Evolutionary conservation across 2,329 filamentous ascomycete species (phyloP).

Genomic region (Thyridium curvatum): DNA sequence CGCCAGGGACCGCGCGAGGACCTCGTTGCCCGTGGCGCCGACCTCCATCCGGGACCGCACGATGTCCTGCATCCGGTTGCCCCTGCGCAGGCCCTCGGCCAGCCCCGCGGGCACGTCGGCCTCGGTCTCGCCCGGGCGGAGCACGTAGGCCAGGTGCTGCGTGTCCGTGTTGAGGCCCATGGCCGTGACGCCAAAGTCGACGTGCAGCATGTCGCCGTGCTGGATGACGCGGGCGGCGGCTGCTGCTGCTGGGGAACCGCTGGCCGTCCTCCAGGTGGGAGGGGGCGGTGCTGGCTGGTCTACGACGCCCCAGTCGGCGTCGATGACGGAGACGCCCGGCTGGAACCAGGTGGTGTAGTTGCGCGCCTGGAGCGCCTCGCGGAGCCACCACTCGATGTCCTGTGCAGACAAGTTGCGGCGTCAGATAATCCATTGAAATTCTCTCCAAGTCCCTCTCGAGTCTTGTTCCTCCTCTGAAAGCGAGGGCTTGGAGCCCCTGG

Average conservation of each 20-base stretch:
- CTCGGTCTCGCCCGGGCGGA: constrained; percentile 32
- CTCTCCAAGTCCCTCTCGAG: too few species aligned
- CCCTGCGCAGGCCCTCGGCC: constrained; percentile 35
- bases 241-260: constrained; percentile 5
- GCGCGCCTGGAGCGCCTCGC: constrained; percentile 38
- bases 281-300: too few species aligned
- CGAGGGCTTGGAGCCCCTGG: too few species aligned
- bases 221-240: constrained; percentile 22
- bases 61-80: constrained; percentile 41
- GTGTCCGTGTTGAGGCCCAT: constrained; percentile 21
- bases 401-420: too few species aligned
- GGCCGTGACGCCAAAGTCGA: constrained; percentile 32
- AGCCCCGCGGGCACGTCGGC: constrained; percentile 34
- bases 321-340: constrained; percentile 35
- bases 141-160: constrained; percentile 43
- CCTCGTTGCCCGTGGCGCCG: constrained; percentile 36
- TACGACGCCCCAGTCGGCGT: constrained; percentile 1
- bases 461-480: too few species aligned
- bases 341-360: constrained; percentile 50
- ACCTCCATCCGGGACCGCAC: constrained; percentile 34
- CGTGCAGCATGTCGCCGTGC: constrained; percentile 40
- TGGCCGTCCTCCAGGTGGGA: not conserved
- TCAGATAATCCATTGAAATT: too few species aligned
- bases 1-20: constrained; percentile 27
- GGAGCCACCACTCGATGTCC: constrained; percentile 46